These are phyloP conservation scores for Hortaea werneckii DNA, from an alignment of 2,329 filamentous ascomycete species.

Conservation along the genomic window DNA sequence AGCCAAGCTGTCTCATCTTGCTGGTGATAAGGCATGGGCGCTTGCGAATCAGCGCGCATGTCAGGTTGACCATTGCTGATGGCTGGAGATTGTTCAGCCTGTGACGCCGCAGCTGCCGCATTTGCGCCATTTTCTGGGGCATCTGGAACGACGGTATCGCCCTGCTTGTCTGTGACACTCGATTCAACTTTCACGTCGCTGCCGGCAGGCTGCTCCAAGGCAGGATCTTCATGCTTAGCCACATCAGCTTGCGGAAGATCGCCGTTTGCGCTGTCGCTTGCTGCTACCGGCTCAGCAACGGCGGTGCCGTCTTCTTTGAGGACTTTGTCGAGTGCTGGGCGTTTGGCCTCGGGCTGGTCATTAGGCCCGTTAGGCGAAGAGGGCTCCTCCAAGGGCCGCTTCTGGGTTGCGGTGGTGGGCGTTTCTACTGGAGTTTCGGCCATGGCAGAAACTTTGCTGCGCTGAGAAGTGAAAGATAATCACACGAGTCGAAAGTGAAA, in stretches of 20 bases:
- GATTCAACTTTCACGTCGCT: constrained; percentile 36
- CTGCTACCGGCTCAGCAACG: constrained; percentile 16
- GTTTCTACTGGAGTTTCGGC: constrained; percentile 31
- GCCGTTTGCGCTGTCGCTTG: constrained; percentile 11
- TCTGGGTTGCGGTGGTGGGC: constrained; percentile 54
- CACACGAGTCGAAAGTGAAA: neutral
- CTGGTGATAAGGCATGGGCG: constrained; percentile 35
- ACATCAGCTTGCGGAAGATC: constrained; percentile 10
- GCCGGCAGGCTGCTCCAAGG: constrained; percentile 1
- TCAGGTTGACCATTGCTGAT: constrained; percentile 43
- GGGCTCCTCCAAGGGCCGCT: constrained; percentile 93
- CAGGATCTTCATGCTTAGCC: constrained; percentile 11
- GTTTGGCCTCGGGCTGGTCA: constrained; percentile 95
- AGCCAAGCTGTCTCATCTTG: constrained; percentile 95
- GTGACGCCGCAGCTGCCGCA: constrained; percentile 14
- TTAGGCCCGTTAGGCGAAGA: constrained; percentile 85
- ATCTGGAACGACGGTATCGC: constrained; percentile 60
- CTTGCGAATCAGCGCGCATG: constrained; percentile 37
- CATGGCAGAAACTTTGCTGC: constrained; percentile 10
- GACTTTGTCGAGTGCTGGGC: constrained; percentile 88
- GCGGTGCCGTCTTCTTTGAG: constrained; percentile 52
- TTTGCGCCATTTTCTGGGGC: constrained; percentile 40
- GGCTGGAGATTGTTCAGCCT: constrained; percentile 4
- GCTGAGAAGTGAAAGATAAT: neutral
- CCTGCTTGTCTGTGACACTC: constrained; percentile 43